Base-by-base conservation (phyloP, 1,284 basidiomycete species). In the Pseudozyma hubeiensis region DNA sequence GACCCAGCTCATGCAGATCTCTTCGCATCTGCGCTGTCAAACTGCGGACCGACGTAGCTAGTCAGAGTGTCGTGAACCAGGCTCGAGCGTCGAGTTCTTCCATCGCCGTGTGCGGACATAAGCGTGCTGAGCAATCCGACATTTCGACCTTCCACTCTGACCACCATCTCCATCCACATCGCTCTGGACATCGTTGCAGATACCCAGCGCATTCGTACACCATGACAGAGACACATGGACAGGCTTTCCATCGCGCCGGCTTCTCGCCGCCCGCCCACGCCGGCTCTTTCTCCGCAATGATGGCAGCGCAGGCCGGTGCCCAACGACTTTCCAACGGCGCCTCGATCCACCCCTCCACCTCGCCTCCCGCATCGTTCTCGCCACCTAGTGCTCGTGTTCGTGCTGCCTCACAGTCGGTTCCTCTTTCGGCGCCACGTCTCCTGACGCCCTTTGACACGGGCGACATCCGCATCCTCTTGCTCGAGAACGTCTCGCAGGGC, bases 401-500 rank as follows among this genome's bases (percentile, higher is more conserved):
- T 17, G 55, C 76, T 39, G 24, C 72, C 39, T 78, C 78, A 40
- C 49, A 58, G 39, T 70, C 64, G 48, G 68, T 67, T 5, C 64
- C 65, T 2, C 59, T 66, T 46, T 66, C 64, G 31, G 63, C 71
- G 43, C 81, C 82, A 13, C 67, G 79, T 56, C 51, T 81, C 14
- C 58, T 84, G 40, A 82, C 81, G 14, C 82, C 81, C 13, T 82
- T 83, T 43, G 79, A 82, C 69, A 72, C 64, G 10, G 78, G 78
- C 43, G 76, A 79, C 65, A 82, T 84, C 67, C 55, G 64, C 29
- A 88, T 98, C 52, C 88, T 99, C 60, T 87, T 99, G 53, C 88
- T 99, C 70, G 96, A 98, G 86, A 98, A 98, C 84, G 95, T 99
- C 87, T 94, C 91, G 85, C 89, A 91, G 84, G 92, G 94, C 43